Percentiles rank a stretch among this genome's conserved stretches.
Conservation (phyloP, 139 green algal genomes). For the Micractinium conductrix region DNA sequence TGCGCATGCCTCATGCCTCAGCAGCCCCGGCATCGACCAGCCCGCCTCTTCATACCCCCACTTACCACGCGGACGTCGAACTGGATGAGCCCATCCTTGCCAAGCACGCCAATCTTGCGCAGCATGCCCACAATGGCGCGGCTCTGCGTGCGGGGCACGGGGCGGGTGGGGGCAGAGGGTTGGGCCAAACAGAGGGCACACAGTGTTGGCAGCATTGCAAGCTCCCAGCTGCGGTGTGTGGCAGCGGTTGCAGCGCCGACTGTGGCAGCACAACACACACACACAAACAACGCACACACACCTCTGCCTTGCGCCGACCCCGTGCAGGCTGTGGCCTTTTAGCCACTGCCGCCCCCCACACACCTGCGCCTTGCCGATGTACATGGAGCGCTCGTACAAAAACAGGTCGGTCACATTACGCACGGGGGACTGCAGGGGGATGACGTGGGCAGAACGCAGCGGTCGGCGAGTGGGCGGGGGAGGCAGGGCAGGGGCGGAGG, state of each 20-base stretch:
- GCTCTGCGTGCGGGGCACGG: neutral
- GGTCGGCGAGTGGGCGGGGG: neutral
- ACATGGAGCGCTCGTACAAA: slow-evolving; percentile 14
- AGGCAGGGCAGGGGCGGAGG: neutral
- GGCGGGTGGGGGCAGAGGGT: too few relatives aligned
- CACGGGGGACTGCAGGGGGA: neutral
- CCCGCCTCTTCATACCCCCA: neutral
- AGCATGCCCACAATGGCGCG: neutral
- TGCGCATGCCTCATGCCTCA: neutral
- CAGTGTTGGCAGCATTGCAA: too few relatives aligned
- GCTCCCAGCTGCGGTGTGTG: too few relatives aligned
- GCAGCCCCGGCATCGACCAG: too few relatives aligned
- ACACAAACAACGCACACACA: too few relatives aligned
- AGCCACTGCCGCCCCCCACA: too few relatives aligned
- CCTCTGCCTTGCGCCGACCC: too few relatives aligned
- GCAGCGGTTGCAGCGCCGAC: too few relatives aligned
- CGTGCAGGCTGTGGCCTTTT: too few relatives aligned
- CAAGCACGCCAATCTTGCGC: slow-evolving; percentile 2
- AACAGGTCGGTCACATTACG: neutral
- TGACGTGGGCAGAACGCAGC: too few relatives aligned
- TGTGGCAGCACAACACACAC: too few relatives aligned
- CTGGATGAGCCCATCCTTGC: neutral
- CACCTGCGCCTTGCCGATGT: neutral
- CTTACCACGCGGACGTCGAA: slow-evolving; percentile 14
- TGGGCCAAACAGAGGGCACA: too few relatives aligned